Conservation (phyloP, 2,329 filamentous ascomycete genomes). For the Intubia oerlemansii region DNA sequence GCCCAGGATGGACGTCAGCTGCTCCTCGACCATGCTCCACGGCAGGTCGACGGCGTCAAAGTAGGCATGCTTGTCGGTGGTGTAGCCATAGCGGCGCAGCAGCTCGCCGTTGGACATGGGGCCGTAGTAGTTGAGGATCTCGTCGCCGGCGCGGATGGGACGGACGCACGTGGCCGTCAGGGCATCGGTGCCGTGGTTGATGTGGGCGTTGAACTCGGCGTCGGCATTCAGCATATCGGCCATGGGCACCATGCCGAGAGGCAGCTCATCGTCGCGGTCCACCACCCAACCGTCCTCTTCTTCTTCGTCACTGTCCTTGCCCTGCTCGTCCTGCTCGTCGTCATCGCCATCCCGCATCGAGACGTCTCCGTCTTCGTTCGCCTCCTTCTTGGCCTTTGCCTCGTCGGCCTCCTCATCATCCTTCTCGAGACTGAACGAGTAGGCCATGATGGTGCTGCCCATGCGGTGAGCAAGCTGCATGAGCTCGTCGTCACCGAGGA, state of each 20-base stretch:
- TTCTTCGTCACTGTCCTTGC: constrained; percentile 15
- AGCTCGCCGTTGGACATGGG: constrained; percentile 66
- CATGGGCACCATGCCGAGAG: constrained; percentile 77
- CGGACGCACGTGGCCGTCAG: constrained; percentile 54
- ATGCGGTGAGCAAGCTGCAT: constrained; percentile 47
- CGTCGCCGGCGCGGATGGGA: constrained; percentile 45
- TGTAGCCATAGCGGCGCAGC: constrained; percentile 67
- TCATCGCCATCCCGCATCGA: constrained; percentile 27
- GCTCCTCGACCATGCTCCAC: constrained; percentile 21
- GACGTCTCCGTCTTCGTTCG: constrained; percentile 21
- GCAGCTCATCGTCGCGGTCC: constrained; percentile 31
- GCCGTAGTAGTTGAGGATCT: constrained; percentile 80
- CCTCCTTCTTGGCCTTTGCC: constrained; percentile 35
- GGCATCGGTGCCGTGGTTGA: constrained; percentile 29
- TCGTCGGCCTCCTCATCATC: constrained; percentile 20
- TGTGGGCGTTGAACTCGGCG: constrained; percentile 58
- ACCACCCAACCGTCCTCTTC: constrained; percentile 34
- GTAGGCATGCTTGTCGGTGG: constrained; percentile 53
- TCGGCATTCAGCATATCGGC: constrained; percentile 82
- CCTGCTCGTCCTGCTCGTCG: constrained; percentile 36
- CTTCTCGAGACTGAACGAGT: constrained; percentile 55
- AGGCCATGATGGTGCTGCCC: constrained; percentile 81
- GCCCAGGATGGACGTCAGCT: constrained; percentile 7
- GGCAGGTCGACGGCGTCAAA: constrained; percentile 72
- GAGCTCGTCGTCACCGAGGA: constrained; percentile 22